Base-by-base conservation (phyloP, 768 basidiomycete species). In the Phylloporus arenicola region DNA sequence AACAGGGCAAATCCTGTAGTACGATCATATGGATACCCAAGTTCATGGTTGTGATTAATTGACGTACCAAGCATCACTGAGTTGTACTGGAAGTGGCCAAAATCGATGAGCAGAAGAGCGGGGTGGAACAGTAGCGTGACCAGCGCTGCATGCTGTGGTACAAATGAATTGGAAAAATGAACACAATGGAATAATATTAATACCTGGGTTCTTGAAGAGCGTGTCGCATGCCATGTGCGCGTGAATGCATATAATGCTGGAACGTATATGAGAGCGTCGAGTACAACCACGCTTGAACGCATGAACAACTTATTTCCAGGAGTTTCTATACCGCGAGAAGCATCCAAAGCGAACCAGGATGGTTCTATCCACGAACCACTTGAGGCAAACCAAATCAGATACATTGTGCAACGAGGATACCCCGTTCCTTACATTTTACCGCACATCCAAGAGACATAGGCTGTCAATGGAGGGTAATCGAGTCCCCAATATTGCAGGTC, bases 11-110 rank as follows among this genome's bases (percentile, higher is more conserved):
- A 72, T 3, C 88, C 86, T 88, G 50, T 27, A 22, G 41, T 2
- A 42, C n/a, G 2, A 45, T 43, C 20, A 19, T 14, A 31, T 47
- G 9, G 44, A 29, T 2, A 8, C 5, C 8, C n/a, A 48, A 10
- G 9, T 29, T 12, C 34, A 35, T 2, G 27, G 11, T 14, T 12
- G 11, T 10, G 10, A 35, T 24, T 0, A 63, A 54, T 19, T 34
- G 22, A 71, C 72, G 58, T 60, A 80, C 88, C 94, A 43, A 97
- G 82, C 89, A 95, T 93, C 56, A 94, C 80, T 2, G 88, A 87
- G 63, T 96, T 97, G 65, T 92, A 96, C 69, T 98, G 93, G 60
- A 95, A 95, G 64, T 97, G 93, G 0, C 95, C 92, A 63, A 85
- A 88, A 68, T 96, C 95, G 47, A 95, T 78, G 17, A 96, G 71